Evolutionary conservation across 2,329 filamentous ascomycete species (phyloP).

Genomic region (Xylaria sp.): DNA sequence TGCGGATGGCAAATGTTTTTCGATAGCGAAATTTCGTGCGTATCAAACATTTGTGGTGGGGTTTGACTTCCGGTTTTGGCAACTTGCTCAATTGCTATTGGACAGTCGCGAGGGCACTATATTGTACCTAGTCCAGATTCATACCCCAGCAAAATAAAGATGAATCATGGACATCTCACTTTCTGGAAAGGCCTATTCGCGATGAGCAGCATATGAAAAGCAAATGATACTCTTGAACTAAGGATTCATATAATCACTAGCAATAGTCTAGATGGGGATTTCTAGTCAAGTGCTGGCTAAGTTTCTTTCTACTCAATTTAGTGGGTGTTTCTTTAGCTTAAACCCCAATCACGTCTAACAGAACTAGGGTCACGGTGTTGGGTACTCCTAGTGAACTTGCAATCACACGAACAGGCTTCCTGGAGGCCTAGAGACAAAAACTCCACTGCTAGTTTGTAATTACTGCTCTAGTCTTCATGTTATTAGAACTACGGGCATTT

Average conservation of each 20-base stretch:
- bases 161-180: background rate
- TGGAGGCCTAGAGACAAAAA: background rate
- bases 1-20: background rate
- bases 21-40: background rate
- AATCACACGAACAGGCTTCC: background rate
- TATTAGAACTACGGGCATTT: background rate
- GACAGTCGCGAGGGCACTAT: background rate
- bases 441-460: background rate
- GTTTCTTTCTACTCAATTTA: background rate
- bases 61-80: background rate
- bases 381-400: background rate
- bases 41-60: too few species aligned
- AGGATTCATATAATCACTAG: background rate
- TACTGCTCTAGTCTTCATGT: background rate
- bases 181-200: background rate
- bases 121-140: background rate
- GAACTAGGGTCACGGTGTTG: background rate
- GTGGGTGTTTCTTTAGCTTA: background rate
- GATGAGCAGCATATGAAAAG: background rate
- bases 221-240: background rate
- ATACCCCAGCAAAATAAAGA: background rate
- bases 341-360: background rate
- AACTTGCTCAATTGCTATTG: background rate
- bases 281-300: background rate
- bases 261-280: background rate